Conservation (phyloP, 148 eudicot species). For the Dysphania ambrosioides region DNA sequence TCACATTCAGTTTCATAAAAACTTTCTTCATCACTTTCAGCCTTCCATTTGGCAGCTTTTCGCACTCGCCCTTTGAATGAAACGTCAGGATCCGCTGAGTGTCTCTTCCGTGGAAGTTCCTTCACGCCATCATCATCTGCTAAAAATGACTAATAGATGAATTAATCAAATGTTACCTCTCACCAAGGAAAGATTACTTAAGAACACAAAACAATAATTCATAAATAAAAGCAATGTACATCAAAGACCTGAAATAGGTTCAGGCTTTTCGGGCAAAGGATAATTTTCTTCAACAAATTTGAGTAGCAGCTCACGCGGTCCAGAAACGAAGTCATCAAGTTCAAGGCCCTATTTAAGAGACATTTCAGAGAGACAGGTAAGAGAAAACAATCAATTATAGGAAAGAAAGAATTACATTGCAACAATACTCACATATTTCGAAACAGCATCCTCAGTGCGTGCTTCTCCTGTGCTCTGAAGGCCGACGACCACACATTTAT, state of each 20-base stretch:
- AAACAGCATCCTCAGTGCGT: conserved; percentile 92
- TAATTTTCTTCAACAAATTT: conserved; percentile 96
- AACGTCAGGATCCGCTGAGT: conserved; percentile 58
- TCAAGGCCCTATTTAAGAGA: conserved; percentile 62
- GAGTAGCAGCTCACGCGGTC: conserved; percentile 93
- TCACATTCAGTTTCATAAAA: conserved; percentile 72
- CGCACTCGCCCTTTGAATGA: conserved; percentile 81
- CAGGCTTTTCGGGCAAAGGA: conserved; percentile 94
- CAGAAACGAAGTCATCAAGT: conserved; percentile 95
- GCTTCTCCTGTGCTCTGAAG: conserved; percentile 99
- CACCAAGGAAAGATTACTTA: conserved; percentile 9
- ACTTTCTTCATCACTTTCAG: conserved; percentile 70
- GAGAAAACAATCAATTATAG: not conserved
- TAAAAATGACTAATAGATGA: not conserved
- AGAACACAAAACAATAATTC: conserved; percentile 6
- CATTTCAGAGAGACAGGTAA: not conserved
- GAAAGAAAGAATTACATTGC: conserved; percentile 7
- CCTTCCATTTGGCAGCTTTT: conserved; percentile 79
- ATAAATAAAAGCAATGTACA: conserved; percentile 1
- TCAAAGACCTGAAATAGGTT: conserved; percentile 61
- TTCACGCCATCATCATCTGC: conserved; percentile 66
- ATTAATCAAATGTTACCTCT: not conserved
- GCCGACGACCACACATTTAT: conserved; percentile 87
- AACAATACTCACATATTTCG: conserved; percentile 69
- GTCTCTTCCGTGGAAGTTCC: conserved; percentile 74